These are phyloP conservation scores for Pulveroboletus sp. DNA, from an alignment of 768 basidiomycete genomes.

Conservation along the genomic window DNA sequence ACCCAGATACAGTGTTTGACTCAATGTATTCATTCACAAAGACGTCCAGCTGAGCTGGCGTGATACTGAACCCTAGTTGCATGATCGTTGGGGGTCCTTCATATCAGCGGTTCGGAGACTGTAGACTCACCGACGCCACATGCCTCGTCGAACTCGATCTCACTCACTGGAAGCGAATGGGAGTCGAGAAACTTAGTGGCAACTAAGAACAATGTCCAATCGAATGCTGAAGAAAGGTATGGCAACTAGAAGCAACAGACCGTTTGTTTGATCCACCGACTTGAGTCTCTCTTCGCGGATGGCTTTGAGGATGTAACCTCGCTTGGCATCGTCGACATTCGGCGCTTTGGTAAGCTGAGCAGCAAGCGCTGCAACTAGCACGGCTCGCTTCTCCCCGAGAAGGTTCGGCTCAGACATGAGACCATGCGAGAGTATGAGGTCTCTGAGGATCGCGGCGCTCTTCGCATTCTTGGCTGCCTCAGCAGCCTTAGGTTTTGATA, in stretches of 20 bases:
- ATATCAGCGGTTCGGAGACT: neutral
- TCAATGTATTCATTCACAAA: constrained; percentile 55
- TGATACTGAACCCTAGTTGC: constrained; percentile 69
- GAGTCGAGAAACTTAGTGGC: constrained; percentile 72
- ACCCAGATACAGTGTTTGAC: constrained; percentile 55
- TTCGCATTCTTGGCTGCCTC: constrained; percentile 82
- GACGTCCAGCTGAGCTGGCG: constrained; percentile 54
- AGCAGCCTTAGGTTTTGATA: constrained; percentile 69
- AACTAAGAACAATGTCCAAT: constrained; percentile 11
- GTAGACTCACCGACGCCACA: constrained; percentile 80
- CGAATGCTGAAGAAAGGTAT: neutral
- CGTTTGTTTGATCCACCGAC: constrained; percentile 80
- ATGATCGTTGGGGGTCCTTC: constrained; percentile 1
- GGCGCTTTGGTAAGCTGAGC: constrained; percentile 53
- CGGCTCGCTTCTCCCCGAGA: constrained; percentile 78
- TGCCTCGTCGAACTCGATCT: constrained; percentile 63
- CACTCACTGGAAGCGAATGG: constrained; percentile 57
- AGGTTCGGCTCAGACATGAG: constrained; percentile 33
- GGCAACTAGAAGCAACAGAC: constrained; percentile 39
- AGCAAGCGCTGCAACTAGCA: constrained; percentile 63
- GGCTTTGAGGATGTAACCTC: constrained; percentile 57
- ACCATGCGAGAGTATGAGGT: constrained; percentile 57
- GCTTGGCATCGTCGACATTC: constrained; percentile 46
- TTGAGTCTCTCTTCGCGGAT: constrained; percentile 73
- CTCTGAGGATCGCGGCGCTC: constrained; percentile 62